Base-by-base conservation (phyloP, 2,329 filamentous ascomycete species). In the Alternaria sp. region DNA sequence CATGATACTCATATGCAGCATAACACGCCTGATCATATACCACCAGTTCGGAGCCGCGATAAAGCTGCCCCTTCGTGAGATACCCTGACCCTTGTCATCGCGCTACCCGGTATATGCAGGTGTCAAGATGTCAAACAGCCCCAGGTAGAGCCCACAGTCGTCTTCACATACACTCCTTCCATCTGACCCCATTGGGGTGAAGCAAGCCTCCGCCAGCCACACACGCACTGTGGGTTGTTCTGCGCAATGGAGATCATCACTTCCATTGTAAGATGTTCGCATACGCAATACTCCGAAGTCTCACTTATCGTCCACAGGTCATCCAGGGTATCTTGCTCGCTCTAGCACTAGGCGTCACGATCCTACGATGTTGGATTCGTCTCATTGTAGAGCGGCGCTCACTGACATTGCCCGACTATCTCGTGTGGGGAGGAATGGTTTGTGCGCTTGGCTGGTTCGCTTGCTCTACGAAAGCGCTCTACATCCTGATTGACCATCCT, bases 391-490 rank as follows among this genome's bases (percentile, higher is more conserved):
- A 70, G 47, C 55, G 52, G 9, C 66, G 68, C 4, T 44, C n/a
- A 9, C 11, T 71, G 18, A 68, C 61, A 3, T 9, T 66, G 0
- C 51, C 68, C 16, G 69, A 71, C 48, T 70, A 66, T 22, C 55
- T 71, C 12, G 62, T 71, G 4, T 69, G 64, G 62, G 63, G 54
- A n/a, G 69, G 63, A 30, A 69, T 66, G 66, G 11, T 66, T 14
- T 66, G 67, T 51, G 56, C 62, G 14, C 30, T 67, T 8, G 69
- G 67, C 18, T 71, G 68, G 57, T 53, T 62, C 18, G 41, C 47
- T 34, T 69, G 69, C 30, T 70, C 66, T 8, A 53, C 62, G 1
- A 59, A 58, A 22, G 59, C 69, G 8, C 64, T 71, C n/a, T 49
- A 57, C 9, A 51, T 70, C 7, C 59, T 67, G 42, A 58, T 64